Evolutionary conservation across 176 grass and related monocot species (phyloP).

Genomic region (Lolium perenne): DNA sequence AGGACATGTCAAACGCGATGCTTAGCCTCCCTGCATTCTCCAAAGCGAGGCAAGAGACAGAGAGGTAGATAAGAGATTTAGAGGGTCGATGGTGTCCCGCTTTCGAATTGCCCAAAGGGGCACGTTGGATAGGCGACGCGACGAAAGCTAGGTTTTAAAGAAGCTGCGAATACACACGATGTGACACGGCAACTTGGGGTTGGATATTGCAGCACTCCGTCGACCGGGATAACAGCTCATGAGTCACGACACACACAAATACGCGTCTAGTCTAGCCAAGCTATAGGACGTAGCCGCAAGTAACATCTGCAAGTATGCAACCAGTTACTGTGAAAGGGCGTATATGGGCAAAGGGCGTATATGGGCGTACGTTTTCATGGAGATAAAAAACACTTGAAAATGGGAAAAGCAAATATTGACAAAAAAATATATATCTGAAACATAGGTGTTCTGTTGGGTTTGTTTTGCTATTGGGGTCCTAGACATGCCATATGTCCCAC

Average conservation of each 20-base stretch:
- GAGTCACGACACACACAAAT: background rate
- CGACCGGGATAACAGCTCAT: background rate
- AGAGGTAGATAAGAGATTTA: background rate
- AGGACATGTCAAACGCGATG: background rate
- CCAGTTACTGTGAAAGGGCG: too few species aligned
- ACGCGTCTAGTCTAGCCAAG: background rate
- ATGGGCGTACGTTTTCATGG: background rate
- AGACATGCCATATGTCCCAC: too few species aligned
- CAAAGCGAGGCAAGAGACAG: background rate
- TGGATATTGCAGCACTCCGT: constrained; percentile 13
- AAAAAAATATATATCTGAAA: too few species aligned
- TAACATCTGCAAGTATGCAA: background rate
- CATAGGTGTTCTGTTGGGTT: too few species aligned
- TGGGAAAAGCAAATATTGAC: too few species aligned
- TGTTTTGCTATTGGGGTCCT: background rate
- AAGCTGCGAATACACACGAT: background rate
- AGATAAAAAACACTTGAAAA: too few species aligned
- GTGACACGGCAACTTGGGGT: constrained; percentile 2
- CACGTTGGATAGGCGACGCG: background rate
- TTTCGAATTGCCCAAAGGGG: background rate
- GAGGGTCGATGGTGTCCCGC: background rate
- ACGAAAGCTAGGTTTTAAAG: constrained; percentile 44
- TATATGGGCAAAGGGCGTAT: too few species aligned
- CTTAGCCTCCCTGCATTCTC: background rate
- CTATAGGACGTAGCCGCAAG: background rate